Evolutionary conservation across 441 rosid genomes (phyloP).

Genomic region (Cnidoscolus chayamansa): DNA sequence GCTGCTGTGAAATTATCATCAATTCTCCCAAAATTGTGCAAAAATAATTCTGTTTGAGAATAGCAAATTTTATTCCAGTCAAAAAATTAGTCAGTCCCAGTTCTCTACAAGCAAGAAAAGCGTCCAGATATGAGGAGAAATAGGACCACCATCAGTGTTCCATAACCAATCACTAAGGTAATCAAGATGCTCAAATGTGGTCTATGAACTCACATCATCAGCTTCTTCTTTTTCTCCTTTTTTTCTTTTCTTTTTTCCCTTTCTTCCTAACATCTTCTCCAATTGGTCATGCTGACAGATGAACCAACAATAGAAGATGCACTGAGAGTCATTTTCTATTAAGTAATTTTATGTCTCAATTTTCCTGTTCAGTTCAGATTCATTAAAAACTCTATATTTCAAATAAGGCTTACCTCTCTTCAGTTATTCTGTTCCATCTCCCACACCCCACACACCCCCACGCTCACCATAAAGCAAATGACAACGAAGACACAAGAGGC

Average conservation of each 20-base stretch:
- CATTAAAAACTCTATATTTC: background rate
- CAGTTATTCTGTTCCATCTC: background rate
- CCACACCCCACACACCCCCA: background rate
- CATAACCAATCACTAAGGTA: background rate
- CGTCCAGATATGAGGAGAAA: background rate
- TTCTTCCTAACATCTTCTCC: background rate
- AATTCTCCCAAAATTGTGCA: too few relatives aligned
- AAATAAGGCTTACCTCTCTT: background rate
- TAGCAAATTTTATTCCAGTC: background rate
- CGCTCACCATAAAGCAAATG: background rate
- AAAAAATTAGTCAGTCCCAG: background rate
- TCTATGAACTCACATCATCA: background rate
- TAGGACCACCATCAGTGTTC: background rate
- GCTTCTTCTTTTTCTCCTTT: background rate
- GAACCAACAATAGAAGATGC: background rate
- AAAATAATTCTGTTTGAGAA: too few relatives aligned
- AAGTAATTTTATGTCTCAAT: background rate
- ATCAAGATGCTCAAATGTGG: background rate
- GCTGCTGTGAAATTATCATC: too few relatives aligned
- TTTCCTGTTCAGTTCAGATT: background rate
- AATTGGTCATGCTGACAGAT: background rate
- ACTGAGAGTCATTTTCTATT: background rate
- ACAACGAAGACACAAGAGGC: background rate
- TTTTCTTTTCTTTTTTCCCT: background rate
- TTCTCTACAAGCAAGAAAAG: background rate